These are phyloP conservation scores for Syzygium aqueum DNA, from an alignment of 345 rosid genomes.

Conservation along the genomic window DNA sequence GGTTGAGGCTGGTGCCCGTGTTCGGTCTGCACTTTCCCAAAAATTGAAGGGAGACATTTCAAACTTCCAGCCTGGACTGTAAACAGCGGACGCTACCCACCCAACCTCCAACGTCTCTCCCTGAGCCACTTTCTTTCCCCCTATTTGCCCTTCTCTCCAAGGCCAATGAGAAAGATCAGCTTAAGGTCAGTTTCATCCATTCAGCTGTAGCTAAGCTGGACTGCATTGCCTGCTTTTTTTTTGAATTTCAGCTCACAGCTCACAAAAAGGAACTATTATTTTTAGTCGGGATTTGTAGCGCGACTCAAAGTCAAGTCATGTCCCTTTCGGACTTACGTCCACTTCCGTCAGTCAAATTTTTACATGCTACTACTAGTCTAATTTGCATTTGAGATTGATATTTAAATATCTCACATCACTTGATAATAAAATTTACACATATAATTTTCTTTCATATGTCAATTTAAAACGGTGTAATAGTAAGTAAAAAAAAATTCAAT, in stretches of 20 bases:
- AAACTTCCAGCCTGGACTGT: too few species aligned
- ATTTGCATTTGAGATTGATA: accelerated
- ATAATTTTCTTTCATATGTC: too few species aligned
- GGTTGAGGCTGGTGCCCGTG: too few species aligned
- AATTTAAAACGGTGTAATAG: too few species aligned
- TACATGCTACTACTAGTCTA: accelerated
- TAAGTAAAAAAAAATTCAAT: not conserved
- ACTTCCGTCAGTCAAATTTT: not conserved
- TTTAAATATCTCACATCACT: not conserved
- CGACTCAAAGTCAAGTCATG: not conserved
- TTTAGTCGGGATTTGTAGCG: not conserved
- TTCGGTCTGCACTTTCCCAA: too few species aligned
- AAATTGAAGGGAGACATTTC: too few species aligned
- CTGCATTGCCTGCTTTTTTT: not conserved
- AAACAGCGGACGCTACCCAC: too few species aligned
- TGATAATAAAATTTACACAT: not conserved
- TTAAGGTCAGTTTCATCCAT: not conserved
- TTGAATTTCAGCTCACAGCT: not conserved
- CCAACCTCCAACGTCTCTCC: too few species aligned
- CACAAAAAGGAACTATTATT: not conserved
- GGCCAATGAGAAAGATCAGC: not conserved
- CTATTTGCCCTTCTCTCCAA: not conserved
- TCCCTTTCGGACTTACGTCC: not conserved
- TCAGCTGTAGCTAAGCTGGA: not conserved
- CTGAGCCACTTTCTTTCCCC: too few species aligned